Conservation (phyloP, 768 basidiomycete genomes). For the Paxillus involutus region DNA sequence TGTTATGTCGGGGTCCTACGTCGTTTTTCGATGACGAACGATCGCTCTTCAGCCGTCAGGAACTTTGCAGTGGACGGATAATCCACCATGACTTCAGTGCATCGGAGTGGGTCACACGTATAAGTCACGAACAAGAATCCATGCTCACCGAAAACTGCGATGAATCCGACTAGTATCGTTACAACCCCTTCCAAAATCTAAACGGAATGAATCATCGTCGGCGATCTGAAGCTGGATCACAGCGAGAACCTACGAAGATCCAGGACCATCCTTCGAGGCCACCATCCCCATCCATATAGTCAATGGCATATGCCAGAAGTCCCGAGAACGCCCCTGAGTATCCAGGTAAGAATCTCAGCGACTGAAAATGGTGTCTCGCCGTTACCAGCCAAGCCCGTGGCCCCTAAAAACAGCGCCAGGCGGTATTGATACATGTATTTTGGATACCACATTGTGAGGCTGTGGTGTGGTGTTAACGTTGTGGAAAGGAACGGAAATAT, state of each 20-base stretch:
- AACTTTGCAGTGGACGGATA: slow-evolving; percentile 59
- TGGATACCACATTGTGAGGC: slow-evolving; percentile 70
- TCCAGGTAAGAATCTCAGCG: neutral
- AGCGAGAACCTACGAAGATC: slow-evolving; percentile 52
- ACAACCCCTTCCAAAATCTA: slow-evolving; percentile 47
- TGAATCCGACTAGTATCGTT: slow-evolving; percentile 53
- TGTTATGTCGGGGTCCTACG: slow-evolving; percentile 33
- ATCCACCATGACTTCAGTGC: slow-evolving; percentile 53
- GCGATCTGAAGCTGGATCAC: neutral
- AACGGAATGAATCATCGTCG: slow-evolving; percentile 6
- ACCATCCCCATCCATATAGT: slow-evolving; percentile 47
- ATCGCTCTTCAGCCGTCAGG: slow-evolving; percentile 59
- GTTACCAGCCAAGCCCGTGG: slow-evolving; percentile 57
- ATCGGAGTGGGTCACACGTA: neutral
- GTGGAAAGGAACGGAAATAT: neutral
- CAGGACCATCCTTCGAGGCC: slow-evolving; percentile 64
- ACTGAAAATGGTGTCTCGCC: neutral
- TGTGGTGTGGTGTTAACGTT: slow-evolving; percentile 17
- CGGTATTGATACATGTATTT: slow-evolving; percentile 59
- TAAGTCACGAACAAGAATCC: neutral
- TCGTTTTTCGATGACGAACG: slow-evolving; percentile 54
- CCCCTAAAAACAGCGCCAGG: slow-evolving; percentile 64
- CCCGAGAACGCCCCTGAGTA: slow-evolving; percentile 54
- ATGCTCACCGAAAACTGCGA: slow-evolving; percentile 46
- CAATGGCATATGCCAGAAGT: slow-evolving; percentile 54